Conservation (phyloP, 495 filamentous ascomycete genomes). For the Thozetella sp. region DNA sequence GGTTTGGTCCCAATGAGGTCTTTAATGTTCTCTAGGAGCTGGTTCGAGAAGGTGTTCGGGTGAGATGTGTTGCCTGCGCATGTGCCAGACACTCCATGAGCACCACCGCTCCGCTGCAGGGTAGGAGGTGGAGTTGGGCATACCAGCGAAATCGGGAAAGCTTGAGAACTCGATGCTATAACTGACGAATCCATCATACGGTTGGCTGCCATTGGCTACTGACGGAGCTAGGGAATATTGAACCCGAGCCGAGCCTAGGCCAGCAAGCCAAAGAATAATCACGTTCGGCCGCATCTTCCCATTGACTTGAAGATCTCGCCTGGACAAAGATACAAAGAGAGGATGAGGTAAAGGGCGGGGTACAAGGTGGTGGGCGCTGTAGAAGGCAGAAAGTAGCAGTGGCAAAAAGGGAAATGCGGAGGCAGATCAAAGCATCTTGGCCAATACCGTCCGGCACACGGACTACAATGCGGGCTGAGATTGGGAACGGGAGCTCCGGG, state of each 20-base stretch:
- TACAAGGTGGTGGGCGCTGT: too few species aligned
- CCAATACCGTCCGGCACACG: background rate
- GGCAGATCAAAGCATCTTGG: background rate
- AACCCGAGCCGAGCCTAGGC: background rate
- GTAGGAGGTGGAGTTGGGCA: constrained; percentile 20
- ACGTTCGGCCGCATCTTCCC: background rate
- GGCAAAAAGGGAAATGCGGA: too few species aligned
- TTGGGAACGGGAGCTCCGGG: background rate
- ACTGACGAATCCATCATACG: constrained; percentile 56
- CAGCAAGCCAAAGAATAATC: constrained; percentile 4
- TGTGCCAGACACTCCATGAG: background rate
- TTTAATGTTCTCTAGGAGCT: constrained; percentile 53
- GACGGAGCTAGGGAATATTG: constrained; percentile 9
- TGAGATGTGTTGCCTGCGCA: constrained; percentile 41
- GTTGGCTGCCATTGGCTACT: constrained; percentile 30
- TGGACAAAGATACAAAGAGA: background rate
- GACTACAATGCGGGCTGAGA: background rate
- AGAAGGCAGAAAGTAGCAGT: too few species aligned
- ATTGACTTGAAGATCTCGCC: background rate
- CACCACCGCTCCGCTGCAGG: background rate
- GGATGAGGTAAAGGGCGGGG: background rate
- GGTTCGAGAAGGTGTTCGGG: constrained; percentile 61
- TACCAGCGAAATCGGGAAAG: constrained; percentile 65
- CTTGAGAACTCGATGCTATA: constrained; percentile 64
- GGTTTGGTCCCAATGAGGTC: constrained; percentile 52